Conservation (phyloP, 164 flowering plant genomes). For the Kalanchoe fedtschenkoi region DNA sequence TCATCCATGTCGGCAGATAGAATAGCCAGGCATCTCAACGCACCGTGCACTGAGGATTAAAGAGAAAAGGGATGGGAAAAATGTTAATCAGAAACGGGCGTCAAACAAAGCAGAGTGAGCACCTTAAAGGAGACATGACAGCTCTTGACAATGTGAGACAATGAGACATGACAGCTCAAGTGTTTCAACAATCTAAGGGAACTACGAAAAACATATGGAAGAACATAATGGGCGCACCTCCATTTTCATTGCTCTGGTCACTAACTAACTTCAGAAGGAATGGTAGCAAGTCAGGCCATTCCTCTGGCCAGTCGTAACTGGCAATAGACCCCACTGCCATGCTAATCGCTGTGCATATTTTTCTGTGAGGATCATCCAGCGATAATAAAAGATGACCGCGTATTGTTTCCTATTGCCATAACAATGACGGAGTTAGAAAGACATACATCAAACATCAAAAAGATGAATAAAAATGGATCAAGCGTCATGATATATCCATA, state of each 20-base stretch:
- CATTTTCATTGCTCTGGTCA: constrained; percentile 59
- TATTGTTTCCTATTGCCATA: constrained; percentile 42
- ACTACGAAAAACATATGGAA: background rate
- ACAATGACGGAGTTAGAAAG: background rate
- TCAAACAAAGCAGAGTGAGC: background rate
- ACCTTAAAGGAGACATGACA: background rate
- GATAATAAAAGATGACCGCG: constrained; percentile 57
- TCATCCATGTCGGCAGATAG: constrained; percentile 84
- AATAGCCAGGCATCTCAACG: constrained; percentile 76
- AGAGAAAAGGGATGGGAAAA: constrained; percentile 9
- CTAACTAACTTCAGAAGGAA: constrained; percentile 57
- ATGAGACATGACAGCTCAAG: no score
- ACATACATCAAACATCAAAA: background rate
- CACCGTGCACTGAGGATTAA: constrained; percentile 57
- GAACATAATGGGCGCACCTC: constrained; percentile 39
- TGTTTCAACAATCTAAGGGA: no score
- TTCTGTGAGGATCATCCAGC: constrained; percentile 70
- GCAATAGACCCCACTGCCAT: constrained; percentile 93
- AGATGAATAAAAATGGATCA: background rate
- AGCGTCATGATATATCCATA: no score
- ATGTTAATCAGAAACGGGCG: background rate
- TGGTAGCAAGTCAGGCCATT: constrained; percentile 88
- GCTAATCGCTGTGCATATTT: constrained; percentile 85
- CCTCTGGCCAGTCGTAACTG: constrained; percentile 85
- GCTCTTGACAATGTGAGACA: background rate